Base-by-base conservation (phyloP, 2,329 filamentous ascomycete genomes). In the Mariannaea elegans region DNA sequence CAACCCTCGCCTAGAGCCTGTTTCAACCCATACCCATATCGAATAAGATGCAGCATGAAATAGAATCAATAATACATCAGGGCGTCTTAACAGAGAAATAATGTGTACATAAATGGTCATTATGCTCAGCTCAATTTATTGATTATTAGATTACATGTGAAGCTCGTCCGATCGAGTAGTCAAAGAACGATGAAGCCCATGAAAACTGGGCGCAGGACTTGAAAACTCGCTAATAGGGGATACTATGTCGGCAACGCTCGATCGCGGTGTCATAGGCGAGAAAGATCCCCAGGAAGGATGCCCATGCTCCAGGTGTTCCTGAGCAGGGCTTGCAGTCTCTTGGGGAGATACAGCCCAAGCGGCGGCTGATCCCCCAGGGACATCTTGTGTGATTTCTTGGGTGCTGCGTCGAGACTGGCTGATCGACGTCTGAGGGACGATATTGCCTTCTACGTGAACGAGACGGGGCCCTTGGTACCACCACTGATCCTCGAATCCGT, bases 401-500 rank as follows among this genome's bases (percentile, higher is more conserved):
- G 52, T 53, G 39, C 41, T 62, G 16, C 60, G 60, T 7, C 51
- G 56, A 21, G 62, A 44, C 21, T 29, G 32, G 8, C 3, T 9
- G 7, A 9, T 29, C n/a, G 34, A 38, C 23, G 64, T 60, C 19
- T 65, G 63, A 16, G 65, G 56, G 16, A 71, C 39, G 16, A 65
- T 51, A 23, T 62, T 63, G 24, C 69, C 69, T 8, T 63, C 48
- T 7, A 70, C 55, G 24, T 69, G 70, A 47, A 70, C 68, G 7
- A 72, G 60, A 3, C 71, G 69, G 34, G 71, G 54, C 1, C 82
- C 83, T 61, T 82, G 81, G 64, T 84, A 80, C 83, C 83, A 85
- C 82, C 83, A 85, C 70, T 85, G 82, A 61, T 82, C 80, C 72
- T 86, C 83, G 63, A 86, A 85, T 2, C 83, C 83, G 64, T 85